phyloP scores from a whole-genome alignment of 192 early-diverging fungal genomes.

The Glomus cerebriforme region DNA sequence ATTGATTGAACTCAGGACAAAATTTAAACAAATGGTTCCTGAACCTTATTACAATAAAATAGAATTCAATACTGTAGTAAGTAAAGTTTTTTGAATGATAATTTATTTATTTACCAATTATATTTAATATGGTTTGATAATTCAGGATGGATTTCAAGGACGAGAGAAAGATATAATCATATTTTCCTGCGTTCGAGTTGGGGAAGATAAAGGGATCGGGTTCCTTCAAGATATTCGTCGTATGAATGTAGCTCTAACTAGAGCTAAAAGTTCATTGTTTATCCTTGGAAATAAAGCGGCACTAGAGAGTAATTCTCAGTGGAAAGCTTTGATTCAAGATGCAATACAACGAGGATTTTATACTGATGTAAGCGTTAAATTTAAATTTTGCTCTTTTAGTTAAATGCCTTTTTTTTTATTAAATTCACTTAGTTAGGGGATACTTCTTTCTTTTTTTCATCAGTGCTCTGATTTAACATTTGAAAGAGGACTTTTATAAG shows the following conservation, averaged over 20 bases:
- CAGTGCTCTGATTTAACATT: not conserved
- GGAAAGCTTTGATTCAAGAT: slow-evolving; percentile 75
- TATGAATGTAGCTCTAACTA: slow-evolving; percentile 92
- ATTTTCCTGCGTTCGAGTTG: slow-evolving; percentile 90
- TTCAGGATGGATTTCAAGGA: slow-evolving; percentile 90
- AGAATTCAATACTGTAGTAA: slow-evolving; percentile 87
- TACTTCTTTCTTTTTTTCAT: not conserved
- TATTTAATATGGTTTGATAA: not conserved
- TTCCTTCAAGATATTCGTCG: slow-evolving; percentile 89
- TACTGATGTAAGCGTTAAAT: slow-evolving; percentile 36
- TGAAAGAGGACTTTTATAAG: not conserved
- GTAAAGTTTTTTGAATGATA: not conserved
- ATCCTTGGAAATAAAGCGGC: slow-evolving; percentile 83
- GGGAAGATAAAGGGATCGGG: slow-evolving; percentile 64
- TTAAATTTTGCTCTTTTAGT: not conserved
- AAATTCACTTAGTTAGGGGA: not conserved
- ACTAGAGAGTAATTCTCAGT: slow-evolving; percentile 63
- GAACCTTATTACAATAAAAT: slow-evolving; percentile 63
- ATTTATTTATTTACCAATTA: not conserved
- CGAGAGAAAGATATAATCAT: slow-evolving; percentile 98
- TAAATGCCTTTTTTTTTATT: not conserved
- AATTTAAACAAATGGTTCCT: slow-evolving; percentile 70
- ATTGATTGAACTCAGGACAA: slow-evolving; percentile 64
- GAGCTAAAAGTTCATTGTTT: slow-evolving; percentile 85
- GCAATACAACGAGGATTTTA: slow-evolving; percentile 50